These are phyloP conservation scores for Exophiala lecanii-corni DNA, from an alignment of 2,329 filamentous ascomycete species.

Conservation along the genomic window DNA sequence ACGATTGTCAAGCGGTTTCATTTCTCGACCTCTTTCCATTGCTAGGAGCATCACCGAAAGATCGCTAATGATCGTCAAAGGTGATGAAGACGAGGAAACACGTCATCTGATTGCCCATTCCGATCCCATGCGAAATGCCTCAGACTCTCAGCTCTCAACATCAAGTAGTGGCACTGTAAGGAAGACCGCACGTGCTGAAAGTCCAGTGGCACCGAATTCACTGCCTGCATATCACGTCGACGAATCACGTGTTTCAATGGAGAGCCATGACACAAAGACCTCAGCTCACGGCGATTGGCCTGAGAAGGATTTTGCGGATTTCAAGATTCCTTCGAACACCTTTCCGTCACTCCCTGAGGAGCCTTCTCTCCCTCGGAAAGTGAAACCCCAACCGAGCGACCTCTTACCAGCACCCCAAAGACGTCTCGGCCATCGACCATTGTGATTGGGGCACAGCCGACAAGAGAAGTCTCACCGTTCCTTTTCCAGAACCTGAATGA, in stretches of 20 bases:
- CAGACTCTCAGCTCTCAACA: background rate
- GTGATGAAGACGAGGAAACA: conserved; percentile 7
- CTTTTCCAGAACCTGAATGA: conserved; percentile 15
- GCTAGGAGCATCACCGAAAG: conserved; percentile 12
- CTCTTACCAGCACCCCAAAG: background rate
- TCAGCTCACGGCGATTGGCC: conserved; percentile 16
- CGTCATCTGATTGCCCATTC: conserved; percentile 5
- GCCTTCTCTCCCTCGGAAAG: background rate
- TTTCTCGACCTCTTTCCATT: conserved; percentile 7
- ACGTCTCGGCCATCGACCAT: conserved; percentile 14
- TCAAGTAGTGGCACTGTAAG: background rate
- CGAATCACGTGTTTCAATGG: background rate
- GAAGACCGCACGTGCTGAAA: background rate
- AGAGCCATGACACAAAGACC: background rate
- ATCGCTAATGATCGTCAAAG: conserved; percentile 2
- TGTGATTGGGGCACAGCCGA: conserved; percentile 13
- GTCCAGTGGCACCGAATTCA: background rate
- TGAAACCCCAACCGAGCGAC: background rate
- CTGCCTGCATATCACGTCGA: background rate
- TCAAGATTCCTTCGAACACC: conserved; percentile 5
- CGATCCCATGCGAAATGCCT: background rate
- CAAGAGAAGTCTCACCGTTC: conserved; percentile 16
- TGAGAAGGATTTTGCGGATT: conserved; percentile 17
- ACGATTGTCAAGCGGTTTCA: conserved; percentile 10
- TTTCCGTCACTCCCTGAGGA: background rate